Evolutionary conservation across 225 moss, liverwort and hornwort species (phyloP), one percentile per base, ranked within the genome.

Genomic region (Bryoerythrophyllum caledonicum): DNA sequence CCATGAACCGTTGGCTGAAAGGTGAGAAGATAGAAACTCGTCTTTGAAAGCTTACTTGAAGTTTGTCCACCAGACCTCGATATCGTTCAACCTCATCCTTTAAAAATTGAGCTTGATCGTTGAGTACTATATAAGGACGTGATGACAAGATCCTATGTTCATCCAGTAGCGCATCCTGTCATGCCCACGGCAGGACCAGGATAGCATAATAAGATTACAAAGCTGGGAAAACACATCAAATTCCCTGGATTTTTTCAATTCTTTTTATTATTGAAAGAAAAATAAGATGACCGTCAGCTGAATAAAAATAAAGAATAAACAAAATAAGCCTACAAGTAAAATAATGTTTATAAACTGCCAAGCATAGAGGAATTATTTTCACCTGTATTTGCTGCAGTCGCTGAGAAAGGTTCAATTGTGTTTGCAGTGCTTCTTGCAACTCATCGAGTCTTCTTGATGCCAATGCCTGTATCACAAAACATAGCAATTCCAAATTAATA

Each of bases 381-480:
- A 99, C 99, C 99, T 99, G 91, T 85, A 93, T 80, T 68, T 92
- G 89, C 72, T 93, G 95, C 73, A 99, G 77, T 72, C 85, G 85
- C 78, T 93, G 90, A 60, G 95, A 86, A 76, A 92, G 88, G 78
- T 82, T 88, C 74, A 93, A 73, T 71, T 95, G 93, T 48, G 86
- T 87, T 80, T 99, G 90, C 63, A 93, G 87, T 67, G 99, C 86
- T 67, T 87, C 95, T 85, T 99, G 91, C 35, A 99, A 83, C 76
- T 99, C 99, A 49, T 60, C 83, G 40, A 95, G 93, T 80, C 99
- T 95, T 76, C 86, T 86, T 26, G 91, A 85, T 46, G 95, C 95
- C 78, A 99, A 80, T 21, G 82, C 80, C 99, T 99, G 80, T 71
- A 72, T 16, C 28, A 76, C 25, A 73, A 71, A 73, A 67, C 24